Evolutionary conservation across 345 rosid species (phyloP).

Genomic region (Eucalyptus cladocalyx): DNA sequence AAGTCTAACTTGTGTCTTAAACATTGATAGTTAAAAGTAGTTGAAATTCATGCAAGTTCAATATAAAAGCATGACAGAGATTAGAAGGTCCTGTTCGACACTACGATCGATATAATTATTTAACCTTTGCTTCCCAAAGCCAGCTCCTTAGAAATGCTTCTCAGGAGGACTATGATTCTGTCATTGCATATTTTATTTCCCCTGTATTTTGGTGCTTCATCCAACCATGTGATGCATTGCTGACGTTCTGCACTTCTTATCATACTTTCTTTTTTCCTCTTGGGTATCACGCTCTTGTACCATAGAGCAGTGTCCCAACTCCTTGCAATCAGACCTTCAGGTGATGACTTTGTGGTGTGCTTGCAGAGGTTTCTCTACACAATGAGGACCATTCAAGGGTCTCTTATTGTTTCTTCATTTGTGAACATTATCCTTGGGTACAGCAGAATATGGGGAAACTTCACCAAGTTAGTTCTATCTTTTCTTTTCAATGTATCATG

Average conservation of each 20-base stretch:
- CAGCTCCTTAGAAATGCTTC: neutral
- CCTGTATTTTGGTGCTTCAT: neutral
- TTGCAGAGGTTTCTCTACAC: conserved; percentile 66
- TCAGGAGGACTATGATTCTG: neutral
- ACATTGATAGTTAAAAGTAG: neutral
- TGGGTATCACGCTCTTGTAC: neutral
- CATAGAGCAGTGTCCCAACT: neutral
- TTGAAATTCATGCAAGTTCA: neutral
- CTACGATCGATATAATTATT: neutral
- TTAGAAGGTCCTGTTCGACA: neutral
- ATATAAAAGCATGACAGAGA: neutral
- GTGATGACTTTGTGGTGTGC: neutral
- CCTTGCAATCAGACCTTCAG: neutral
- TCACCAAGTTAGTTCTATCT: conserved; percentile 42
- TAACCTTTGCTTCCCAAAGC: neutral
- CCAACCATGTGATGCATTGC: neutral
- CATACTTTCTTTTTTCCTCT: neutral
- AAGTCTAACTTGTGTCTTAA: neutral
- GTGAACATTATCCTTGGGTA: conserved; percentile 74
- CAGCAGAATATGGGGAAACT: conserved; percentile 58
- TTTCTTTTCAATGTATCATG: neutral
- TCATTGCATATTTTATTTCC: neutral
- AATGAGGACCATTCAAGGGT: conserved; percentile 91
- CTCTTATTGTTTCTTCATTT: conserved; percentile 78
- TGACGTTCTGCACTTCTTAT: neutral